Base-by-base conservation (phyloP, 2,329 filamentous ascomycete genomes). In the Fusarium irregulare region DNA sequence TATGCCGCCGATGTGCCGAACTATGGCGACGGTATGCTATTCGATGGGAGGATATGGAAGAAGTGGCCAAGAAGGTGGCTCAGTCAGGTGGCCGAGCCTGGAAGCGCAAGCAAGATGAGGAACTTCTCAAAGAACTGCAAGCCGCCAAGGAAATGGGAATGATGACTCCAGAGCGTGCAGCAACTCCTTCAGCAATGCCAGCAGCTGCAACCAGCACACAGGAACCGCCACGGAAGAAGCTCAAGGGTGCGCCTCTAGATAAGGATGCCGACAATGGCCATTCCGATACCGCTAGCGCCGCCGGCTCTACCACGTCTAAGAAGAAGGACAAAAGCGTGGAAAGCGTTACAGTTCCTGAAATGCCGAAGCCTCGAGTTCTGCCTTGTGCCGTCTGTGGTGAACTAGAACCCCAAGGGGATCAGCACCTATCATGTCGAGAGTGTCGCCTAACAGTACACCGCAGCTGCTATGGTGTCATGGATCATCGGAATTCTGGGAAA, bases 1-100 rank as follows among this genome's bases (percentile, higher is more conserved):
- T 99, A 7, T 99, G 96, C 78, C 87, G 94, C 61, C 90, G 95
- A 64, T 99, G 96, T 77, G 94, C 94, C 27, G 91, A 96, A 75
- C 84, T 99, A 11, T 99, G 96, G 96, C 91, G 96, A 51, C 93
- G 95, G 70, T 99, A 99, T 79, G 95, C 92, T 18, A 93, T 99
- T 66, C 93, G 97, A 72, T 99, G 93, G 90, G 96, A 98, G 79
- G 93, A 97, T 71, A 87, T 94, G 16, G 96, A 98, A 44, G 95
- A 98, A 75, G 88, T 97, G 40, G 89, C 91, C 41, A 97, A 94
- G 82, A 97, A 97, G 82, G 90, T 97, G 44, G 88, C 91, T 2
- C 89, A 92, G 69, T 89, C 90, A 47, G 93, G 93, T 45, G 92
- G 92, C 47, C 91, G 93, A 73, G 91, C 92, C 7, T 94, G 91